Conservation (phyloP, 306 rosid species). For the Dalbergia cochinchinensis region DNA sequence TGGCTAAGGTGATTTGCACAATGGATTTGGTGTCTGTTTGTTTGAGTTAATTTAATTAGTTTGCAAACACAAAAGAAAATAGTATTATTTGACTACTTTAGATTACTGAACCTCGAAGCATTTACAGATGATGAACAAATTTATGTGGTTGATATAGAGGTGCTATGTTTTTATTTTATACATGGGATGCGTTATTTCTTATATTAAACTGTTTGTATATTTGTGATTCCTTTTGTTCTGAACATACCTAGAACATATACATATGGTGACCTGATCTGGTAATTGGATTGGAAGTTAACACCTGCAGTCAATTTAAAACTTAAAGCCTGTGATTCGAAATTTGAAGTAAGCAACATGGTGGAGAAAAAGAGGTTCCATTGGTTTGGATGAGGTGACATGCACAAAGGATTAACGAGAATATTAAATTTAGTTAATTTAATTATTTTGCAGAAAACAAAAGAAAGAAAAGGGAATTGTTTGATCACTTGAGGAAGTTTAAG, state of each 20-base stretch:
- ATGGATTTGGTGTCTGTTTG: not conserved
- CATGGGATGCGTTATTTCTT: slow-evolving; percentile 3
- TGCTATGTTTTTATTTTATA: not conserved
- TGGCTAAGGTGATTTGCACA: not conserved
- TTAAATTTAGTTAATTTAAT: not conserved
- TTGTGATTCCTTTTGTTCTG: not conserved
- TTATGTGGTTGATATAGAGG: slow-evolving; percentile 3
- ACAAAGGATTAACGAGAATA: not conserved
- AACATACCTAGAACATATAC: not conserved
- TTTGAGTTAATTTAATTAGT: not conserved
- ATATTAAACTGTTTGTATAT: not conserved
- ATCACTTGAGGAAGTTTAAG: not conserved
- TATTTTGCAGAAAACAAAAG: not conserved
- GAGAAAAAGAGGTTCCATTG: no score
- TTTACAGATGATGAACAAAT: not conserved
- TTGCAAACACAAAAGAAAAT: not conserved
- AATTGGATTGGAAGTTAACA: slow-evolving; percentile 1
- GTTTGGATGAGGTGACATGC: no score
- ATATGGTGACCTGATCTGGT: not conserved
- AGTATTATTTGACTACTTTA: not conserved
- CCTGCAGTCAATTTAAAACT: not conserved
- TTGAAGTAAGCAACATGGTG: no score
- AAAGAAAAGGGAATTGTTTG: not conserved
- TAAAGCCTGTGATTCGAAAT: no score
- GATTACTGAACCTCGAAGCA: not conserved